These are phyloP conservation scores for Hyphopichia pseudoburtonii DNA, from an alignment of 1,139 yeast species.

Conservation along the genomic window DNA sequence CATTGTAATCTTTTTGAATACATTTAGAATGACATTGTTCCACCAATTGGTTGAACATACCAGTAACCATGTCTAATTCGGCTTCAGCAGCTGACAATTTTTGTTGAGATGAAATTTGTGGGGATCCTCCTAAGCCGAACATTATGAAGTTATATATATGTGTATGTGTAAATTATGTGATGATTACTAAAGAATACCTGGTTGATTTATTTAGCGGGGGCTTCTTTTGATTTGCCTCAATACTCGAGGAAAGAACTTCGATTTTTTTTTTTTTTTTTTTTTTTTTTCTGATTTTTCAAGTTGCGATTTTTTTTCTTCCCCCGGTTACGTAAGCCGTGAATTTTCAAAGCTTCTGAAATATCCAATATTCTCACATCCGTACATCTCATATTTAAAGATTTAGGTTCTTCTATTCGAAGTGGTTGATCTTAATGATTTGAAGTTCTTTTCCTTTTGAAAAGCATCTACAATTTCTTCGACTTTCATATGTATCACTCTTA, in stretches of 20 bases:
- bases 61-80: slow-evolving; percentile 94
- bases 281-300: background rate
- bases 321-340: no score
- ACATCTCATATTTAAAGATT: no score
- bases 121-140: slow-evolving; percentile 87
- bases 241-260: background rate
- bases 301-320: slow-evolving; percentile 1
- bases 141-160: slow-evolving; percentile 14
- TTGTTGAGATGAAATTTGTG: slow-evolving; percentile 71
- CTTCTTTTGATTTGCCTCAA: slow-evolving; percentile 1
- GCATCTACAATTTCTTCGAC: no score
- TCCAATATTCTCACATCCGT: no score
- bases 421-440: no score
- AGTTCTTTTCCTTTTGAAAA: no score
- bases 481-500: no score
- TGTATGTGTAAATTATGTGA: background rate
- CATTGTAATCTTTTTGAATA: slow-evolving; percentile 63
- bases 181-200: background rate
- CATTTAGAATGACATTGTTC: slow-evolving; percentile 92
- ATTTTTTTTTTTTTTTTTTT: background rate
- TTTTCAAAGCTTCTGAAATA: no score
- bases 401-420: no score
- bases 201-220: background rate
- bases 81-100: slow-evolving; percentile 79
- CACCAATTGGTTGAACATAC: slow-evolving; percentile 86